Base-by-base conservation (phyloP, 1,139 yeast genomes). In the Nadsonia starkeyi-henricii region DNA sequence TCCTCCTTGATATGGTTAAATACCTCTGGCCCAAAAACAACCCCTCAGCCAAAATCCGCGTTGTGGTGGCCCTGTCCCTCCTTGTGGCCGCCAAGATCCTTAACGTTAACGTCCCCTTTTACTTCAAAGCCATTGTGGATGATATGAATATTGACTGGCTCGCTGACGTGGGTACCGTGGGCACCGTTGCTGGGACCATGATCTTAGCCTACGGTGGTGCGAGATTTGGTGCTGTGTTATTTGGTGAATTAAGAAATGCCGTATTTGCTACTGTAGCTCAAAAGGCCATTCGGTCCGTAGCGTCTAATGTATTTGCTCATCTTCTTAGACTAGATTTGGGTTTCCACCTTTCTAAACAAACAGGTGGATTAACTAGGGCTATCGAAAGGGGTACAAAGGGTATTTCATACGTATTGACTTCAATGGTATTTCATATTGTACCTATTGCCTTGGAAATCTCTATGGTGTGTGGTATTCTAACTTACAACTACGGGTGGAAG, bases 371-470 rank as follows among this genome's bases (percentile, higher is more conserved):
- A 45, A 91, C 96, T 0, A 72, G 98, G 53, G 97, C 98, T 1
- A 91, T 91, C 58, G 99, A 91, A 61, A 73, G 98, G 57, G 99
- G 99, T 62, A 91, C 97, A 1, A 91, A 91, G 58, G 98, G 99
- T 66, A 91, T 91, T 48, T 82, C 95, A 21, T 89, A 84, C 59
- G 96, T 91, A 4, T 70, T 91, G 48, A 80, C 85, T 42, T 96
- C 98, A 2, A 85, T 91, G 95, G 96, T 93, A 15, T 91, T 91
- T 69, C 98, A 93, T 62, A 89, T 91, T 30, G 72, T 91, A 44
- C 99, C 99, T 5, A 83, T 91, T 41, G 74, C 94, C 1, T 83
- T 91, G 62, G 99, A 91, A 64, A 91, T 91, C 48, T 74, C 85
- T 3, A 80, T 91, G 52, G 99, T 91, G 7, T 85, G 96, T 64